These are phyloP conservation scores for Rosellinia necatrix DNA, from an alignment of 2,329 filamentous ascomycete species.

Conservation along the genomic window DNA sequence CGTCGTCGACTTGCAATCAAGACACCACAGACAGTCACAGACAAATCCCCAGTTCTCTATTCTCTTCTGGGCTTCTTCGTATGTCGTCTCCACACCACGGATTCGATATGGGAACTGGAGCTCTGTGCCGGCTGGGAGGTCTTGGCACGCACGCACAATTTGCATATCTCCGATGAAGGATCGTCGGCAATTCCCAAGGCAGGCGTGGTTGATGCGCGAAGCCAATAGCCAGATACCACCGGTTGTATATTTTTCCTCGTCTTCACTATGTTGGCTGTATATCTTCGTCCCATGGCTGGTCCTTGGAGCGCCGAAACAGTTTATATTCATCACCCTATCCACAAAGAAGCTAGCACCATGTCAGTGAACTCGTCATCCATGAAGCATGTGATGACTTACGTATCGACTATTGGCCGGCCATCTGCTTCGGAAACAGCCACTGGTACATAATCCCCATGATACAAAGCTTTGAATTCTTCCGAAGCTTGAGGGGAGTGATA, in stretches of 20 bases:
- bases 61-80: slow-evolving; percentile 40
- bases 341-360: slow-evolving; percentile 47
- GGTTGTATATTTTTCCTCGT: slow-evolving; percentile 28
- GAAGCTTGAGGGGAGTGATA: slow-evolving; percentile 45
- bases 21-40: slow-evolving; percentile 49
- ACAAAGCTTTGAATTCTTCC: slow-evolving; percentile 43
- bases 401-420: slow-evolving; percentile 49
- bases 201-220: slow-evolving; percentile 59
- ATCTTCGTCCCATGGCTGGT: slow-evolving; percentile 23
- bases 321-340: slow-evolving; percentile 47
- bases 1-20: slow-evolving; percentile 32
- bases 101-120: slow-evolving; percentile 48
- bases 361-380: slow-evolving; percentile 27
- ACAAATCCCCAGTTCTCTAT: slow-evolving; percentile 47
- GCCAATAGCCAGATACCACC: slow-evolving; percentile 54
- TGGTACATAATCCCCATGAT: slow-evolving; percentile 47
- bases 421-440: slow-evolving; percentile 39
- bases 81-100: slow-evolving; percentile 28
- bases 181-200: slow-evolving; percentile 50
- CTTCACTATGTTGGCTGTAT: neutral
- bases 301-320: slow-evolving; percentile 47
- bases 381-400: slow-evolving; percentile 41
- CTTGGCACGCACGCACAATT: slow-evolving; percentile 51
- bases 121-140: slow-evolving; percentile 51
- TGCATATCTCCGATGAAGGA: slow-evolving; percentile 60